Conservation (phyloP, 257 asterid genomes). For the Plantago ovata region DNA sequence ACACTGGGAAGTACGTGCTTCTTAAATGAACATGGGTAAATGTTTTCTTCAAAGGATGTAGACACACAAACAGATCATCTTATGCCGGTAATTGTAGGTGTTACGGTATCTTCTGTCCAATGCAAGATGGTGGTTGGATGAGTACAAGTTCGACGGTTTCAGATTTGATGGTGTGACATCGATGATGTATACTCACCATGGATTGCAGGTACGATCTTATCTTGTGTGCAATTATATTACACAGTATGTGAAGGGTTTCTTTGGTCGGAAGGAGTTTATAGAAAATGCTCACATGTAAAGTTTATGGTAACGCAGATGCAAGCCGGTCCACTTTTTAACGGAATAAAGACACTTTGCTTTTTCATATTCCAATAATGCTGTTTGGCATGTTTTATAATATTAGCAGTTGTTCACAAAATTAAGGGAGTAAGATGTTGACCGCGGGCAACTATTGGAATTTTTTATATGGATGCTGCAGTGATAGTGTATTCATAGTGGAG, state of each 20-base stretch:
- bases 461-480: no score
- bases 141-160: conserved; percentile 98
- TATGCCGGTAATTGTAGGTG: conserved; percentile 48
- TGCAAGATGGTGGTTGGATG: conserved; percentile 99
- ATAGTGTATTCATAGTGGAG: no score
- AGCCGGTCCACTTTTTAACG: no score
- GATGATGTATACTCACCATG: conserved; percentile 99
- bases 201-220: conserved; percentile 61
- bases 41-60: conserved; percentile 6
- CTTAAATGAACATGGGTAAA: conserved; percentile 9
- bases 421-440: no score
- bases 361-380: no score
- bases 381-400: no score
- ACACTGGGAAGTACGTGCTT: conserved; percentile 89
- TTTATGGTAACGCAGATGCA: no score
- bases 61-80: conserved; percentile 8
- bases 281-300: not conserved
- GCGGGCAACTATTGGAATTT: no score
- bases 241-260: not conserved
- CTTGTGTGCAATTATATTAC: not conserved
- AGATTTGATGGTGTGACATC: conserved; percentile 99
- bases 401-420: no score
- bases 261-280: not conserved
- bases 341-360: no score
- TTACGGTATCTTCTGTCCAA: conserved; percentile 91